A percentile compares a stretch with the other conserved stretches of the same genome.
These are phyloP conservation scores for Wickerhamiella australiensis DNA, from an alignment of 805 yeast species.

Conservation along the genomic window DNA sequence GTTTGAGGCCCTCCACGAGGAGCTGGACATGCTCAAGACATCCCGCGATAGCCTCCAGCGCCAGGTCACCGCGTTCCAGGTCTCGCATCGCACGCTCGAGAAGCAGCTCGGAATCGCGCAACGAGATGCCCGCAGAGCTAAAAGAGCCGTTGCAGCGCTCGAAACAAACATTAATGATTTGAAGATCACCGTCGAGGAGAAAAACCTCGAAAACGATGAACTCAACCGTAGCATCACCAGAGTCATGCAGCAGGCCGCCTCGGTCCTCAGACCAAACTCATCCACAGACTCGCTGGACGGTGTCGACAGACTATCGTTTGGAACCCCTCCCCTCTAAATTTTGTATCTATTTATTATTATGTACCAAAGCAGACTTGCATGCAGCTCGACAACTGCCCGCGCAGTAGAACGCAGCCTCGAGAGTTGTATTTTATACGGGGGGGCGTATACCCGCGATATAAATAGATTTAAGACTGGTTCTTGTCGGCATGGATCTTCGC, in stretches of 20 bases:
- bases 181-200: slow-evolving; percentile 28
- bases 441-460: not conserved
- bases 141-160: slow-evolving; percentile 20
- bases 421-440: too few relatives aligned
- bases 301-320: not conserved
- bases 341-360: not conserved
- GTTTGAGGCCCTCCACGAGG: slow-evolving; percentile 17
- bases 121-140: slow-evolving; percentile 21
- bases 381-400: too few relatives aligned
- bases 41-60: slow-evolving; percentile 24
- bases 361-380: too few relatives aligned
- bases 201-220: slow-evolving; percentile 29
- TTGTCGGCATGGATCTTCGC: not conserved
- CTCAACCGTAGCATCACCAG: slow-evolving; percentile 22
- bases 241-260: slow-evolving; percentile 13
- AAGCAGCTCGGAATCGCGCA: slow-evolving; percentile 19
- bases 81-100: slow-evolving; percentile 22
- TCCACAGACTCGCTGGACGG: not conserved
- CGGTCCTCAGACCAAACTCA: slow-evolving; percentile 10
- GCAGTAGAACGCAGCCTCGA: too few relatives aligned
- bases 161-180: slow-evolving; percentile 26
- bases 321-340: not conserved
- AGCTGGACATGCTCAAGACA: slow-evolving; percentile 19
- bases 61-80: slow-evolving; percentile 25
- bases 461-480: not conserved